Conservation (phyloP, 2,329 filamentous ascomycete species). For the Aspergillus sp. region DNA sequence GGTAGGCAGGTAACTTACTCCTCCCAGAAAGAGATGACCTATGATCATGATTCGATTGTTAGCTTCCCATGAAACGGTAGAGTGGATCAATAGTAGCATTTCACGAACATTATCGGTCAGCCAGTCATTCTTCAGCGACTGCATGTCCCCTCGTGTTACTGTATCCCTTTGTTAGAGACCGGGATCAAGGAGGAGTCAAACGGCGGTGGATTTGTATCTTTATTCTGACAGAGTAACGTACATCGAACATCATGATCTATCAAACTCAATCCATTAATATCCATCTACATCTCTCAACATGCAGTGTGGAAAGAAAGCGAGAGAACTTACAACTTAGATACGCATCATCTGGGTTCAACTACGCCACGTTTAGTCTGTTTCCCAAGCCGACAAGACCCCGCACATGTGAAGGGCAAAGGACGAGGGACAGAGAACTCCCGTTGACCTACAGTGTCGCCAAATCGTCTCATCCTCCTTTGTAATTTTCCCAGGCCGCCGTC, state of each 20-base stretch:
- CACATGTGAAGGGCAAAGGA: neutral
- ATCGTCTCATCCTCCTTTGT: conserved; percentile 40
- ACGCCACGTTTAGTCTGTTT: conserved; percentile 21
- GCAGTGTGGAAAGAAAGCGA: neutral
- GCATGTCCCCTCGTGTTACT: conserved; percentile 89
- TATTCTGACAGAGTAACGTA: conserved; percentile 42
- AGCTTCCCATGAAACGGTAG: conserved; percentile 17
- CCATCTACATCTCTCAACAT: neutral
- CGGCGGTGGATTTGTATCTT: neutral
- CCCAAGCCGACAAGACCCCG: conserved; percentile 10
- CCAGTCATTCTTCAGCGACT: conserved; percentile 89
- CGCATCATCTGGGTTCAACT: conserved; percentile 64
- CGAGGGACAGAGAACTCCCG: neutral
- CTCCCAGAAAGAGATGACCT: conserved; percentile 98
- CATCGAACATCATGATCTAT: conserved; percentile 66
- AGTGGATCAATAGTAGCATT: neutral
- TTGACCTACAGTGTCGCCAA: conserved; percentile 40
- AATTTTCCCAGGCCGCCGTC: conserved; percentile 33
- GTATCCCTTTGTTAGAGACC: conserved; percentile 20
- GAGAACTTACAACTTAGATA: conserved; percentile 67
- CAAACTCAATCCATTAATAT: conserved; percentile 16
- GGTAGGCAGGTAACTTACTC: conserved; percentile 60
- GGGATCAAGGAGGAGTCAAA: neutral
- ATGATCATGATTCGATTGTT: conserved; percentile 18
- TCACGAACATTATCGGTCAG: conserved; percentile 83